Base-by-base conservation (phyloP, 129 eudicot species). In the Tagetes erecta region DNA sequence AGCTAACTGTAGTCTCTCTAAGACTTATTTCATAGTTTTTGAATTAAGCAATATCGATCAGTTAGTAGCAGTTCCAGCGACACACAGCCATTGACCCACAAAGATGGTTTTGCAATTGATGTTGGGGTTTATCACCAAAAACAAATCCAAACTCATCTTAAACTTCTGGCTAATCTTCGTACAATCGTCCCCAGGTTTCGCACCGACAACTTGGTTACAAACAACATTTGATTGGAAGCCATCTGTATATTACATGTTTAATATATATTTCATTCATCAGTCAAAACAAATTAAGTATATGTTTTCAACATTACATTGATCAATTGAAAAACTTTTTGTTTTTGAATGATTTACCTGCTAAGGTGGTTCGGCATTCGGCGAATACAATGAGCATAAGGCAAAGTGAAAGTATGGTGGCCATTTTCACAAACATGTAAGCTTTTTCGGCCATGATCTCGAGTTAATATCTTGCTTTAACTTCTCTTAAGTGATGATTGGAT, bases 1-100 rank as follows among this genome's bases (percentile, higher is more conserved):
- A 69, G 62, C 35, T 33, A 69, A 69, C 7, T 1, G 13, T 47
- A 69, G 60, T 49, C 8, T 50, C 12, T 35, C 60, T 14, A 49
- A 46, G 42, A 34, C 42, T 51, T 70, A 1, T 35, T 50, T 70
- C 36, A 20, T 20, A 20, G 2, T 50, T 73, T 37, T 13, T 6
- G 37, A 5, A 56, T 36, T 71, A 52, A 9, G 30, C 11, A 34
- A 72, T 6, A 30, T 46, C 13, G 8, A 68, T 76, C 37, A 57
- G 0, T 76, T 55, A 20, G 40, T 38, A 11, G 60, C 5, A 50
- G 11, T 57, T 70, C 84, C 78, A 37, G 53, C 35, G 31, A 76
- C 35, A 51, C 78, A 82, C 53, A 79, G 67, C 82, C 78, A 79
- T 64, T 72, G 82, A 30, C 82, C 82, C 55, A 53, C 82, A 40